Evolutionary conservation across 805 yeast genomes (phyloP), one percentile per base, ranked within the genome.

Genomic region (Candida suzukii): DNA sequence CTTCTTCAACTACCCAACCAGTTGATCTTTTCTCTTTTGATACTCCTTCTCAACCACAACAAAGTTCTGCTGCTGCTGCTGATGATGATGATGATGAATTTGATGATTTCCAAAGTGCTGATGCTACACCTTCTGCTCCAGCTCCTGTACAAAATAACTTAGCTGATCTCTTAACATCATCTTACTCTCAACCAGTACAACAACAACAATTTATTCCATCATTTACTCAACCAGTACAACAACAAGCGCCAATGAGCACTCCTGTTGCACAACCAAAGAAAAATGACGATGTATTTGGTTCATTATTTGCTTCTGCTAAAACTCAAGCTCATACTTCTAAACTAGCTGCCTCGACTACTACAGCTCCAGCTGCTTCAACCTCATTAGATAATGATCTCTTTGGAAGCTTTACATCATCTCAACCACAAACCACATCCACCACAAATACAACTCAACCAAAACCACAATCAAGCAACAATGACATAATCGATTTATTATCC

Each of bases 31-130:
- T 74, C 45, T 67, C 70, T 24, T 70, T 73, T 45, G 74, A 66
- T 40, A 64, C 58, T 22, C 49, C 56, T 18, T 41, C 52, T 6
- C 34, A 34, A 24, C 30, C 3, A 16, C 56, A 10, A 43, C 61
- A 21, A 39, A 54, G 7, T 28, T 54, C 13, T 31, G 44, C 50
- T 2, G 47, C 48, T 17, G 51, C 35, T 18, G 51, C 40, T 6
- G 77, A 71, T 10, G 84, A 74, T 24, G 76, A 73, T 42, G 88
- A 78, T 41, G 87, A 83, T 47, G 93, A 84, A 32, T 85, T 85
- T 57, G 88, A 83, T 48, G 93, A 84, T 49, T 84, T 84, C 71
- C 91, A 84, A 60, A 63, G 71, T 44, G 83, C 88, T 12, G 78
- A 74, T 4, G 80, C 83, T 9, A 61, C 64, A 3, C 41, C 57